Conservation (phyloP, 1,284 basidiomycete genomes). For the Cryptococcus floricola region DNA sequence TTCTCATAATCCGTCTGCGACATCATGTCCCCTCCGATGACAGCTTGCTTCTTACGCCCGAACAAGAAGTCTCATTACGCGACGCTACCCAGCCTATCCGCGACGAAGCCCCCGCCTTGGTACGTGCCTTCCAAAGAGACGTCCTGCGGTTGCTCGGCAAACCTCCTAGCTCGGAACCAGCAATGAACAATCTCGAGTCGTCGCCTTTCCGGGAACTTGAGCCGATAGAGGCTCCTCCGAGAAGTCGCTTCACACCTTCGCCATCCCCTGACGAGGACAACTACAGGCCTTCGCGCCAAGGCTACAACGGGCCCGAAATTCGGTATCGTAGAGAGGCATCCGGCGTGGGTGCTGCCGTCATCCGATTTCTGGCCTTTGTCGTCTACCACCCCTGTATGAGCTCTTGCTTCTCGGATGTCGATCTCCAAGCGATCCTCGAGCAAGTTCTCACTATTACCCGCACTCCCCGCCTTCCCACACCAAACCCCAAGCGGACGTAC, state of each 20-base stretch:
- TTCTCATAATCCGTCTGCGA: slow-evolving; percentile 27
- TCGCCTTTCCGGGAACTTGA: slow-evolving; percentile 34
- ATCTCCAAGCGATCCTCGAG: slow-evolving; percentile 39
- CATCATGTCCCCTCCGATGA: slow-evolving; percentile 13
- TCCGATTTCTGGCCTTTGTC: slow-evolving; percentile 35
- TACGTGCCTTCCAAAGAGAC: slow-evolving; percentile 42
- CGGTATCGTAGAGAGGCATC: slow-evolving; percentile 44
- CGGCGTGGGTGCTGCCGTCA: slow-evolving; percentile 37
- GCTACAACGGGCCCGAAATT: slow-evolving; percentile 46
- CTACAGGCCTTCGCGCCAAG: slow-evolving; percentile 23
- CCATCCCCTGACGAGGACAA: slow-evolving; percentile 7
- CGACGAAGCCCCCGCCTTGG: slow-evolving; percentile 41
- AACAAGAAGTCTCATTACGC: slow-evolving; percentile 9
- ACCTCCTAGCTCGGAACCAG: slow-evolving; percentile 27
- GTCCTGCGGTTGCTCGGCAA: slow-evolving; percentile 38
- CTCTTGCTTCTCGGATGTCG: slow-evolving; percentile 37
- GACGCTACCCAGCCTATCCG: slow-evolving; percentile 28
- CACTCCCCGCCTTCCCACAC: slow-evolving; percentile 41
- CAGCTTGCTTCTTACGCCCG: background rate
- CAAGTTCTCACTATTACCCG: slow-evolving; percentile 42
- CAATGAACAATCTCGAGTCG: slow-evolving; percentile 10
- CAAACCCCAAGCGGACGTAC: slow-evolving; percentile 48
- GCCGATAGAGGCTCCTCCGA: slow-evolving; percentile 14
- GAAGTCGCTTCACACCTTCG: slow-evolving; percentile 20
- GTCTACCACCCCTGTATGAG: slow-evolving; percentile 30